A percentile compares a stretch with the other conserved stretches of the same genome.
These are phyloP conservation scores for Ascosphaera apis DNA, from an alignment of 2,329 filamentous ascomycete species.

Conservation along the genomic window DNA sequence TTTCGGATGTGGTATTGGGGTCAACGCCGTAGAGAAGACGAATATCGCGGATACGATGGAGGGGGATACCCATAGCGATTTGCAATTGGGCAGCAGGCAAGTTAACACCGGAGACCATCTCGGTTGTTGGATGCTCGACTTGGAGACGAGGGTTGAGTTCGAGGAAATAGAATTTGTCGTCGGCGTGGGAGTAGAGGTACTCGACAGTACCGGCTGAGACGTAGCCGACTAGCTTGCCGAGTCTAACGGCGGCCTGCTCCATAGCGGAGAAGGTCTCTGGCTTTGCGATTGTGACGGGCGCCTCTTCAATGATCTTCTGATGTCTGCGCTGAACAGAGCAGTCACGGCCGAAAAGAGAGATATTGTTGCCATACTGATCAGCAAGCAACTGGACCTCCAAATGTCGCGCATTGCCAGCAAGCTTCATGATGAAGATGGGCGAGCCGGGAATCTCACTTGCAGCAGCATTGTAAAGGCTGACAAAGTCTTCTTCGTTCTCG, in stretches of 20 bases:
- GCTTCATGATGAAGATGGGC: conserved; percentile 99
- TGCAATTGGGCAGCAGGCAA: conserved; percentile 92
- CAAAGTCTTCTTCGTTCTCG: conserved; percentile 60
- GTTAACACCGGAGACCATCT: conserved; percentile 98
- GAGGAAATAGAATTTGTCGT: conserved; percentile 98
- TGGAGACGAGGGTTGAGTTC: conserved; percentile 97
- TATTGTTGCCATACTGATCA: conserved; percentile 99
- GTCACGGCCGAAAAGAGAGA: conserved; percentile 94
- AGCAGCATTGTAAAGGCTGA: conserved; percentile 76
- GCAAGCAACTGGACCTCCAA: conserved; percentile 92
- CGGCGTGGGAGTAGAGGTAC: conserved; percentile 92
- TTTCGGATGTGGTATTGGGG: conserved; percentile 61
- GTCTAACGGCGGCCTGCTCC: conserved; percentile 87
- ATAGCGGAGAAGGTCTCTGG: conserved; percentile 75
- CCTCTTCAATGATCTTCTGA: conserved; percentile 99
- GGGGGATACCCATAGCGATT: conserved; percentile 92
- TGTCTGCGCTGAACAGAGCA: conserved; percentile 96
- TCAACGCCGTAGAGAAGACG: conserved; percentile 89
- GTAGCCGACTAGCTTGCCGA: conserved; percentile 87
- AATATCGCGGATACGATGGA: conserved; percentile 91
- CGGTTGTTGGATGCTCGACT: conserved; percentile 96
- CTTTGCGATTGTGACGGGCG: conserved; percentile 89
- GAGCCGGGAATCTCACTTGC: conserved; percentile 95
- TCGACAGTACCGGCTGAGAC: conserved; percentile 97
- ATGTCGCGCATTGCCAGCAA: conserved; percentile 87